phyloP scores from a whole-genome alignment of 768 basidiomycete species.

The Xerocomus spinulosus region DNA sequence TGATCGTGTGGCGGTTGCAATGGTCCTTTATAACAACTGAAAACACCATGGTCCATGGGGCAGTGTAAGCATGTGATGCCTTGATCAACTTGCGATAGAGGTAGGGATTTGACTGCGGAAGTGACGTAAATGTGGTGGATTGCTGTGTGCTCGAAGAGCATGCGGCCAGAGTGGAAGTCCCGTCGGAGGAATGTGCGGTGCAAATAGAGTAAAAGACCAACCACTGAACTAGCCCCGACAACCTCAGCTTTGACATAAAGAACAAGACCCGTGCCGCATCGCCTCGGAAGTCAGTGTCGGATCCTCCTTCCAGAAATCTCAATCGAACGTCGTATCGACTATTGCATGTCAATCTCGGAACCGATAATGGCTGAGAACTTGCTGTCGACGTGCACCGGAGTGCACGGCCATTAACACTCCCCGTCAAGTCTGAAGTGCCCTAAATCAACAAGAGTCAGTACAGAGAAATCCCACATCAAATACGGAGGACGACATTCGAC shows the following conservation, averaged over 20 bases:
- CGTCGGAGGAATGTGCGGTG: neutral
- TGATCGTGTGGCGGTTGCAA: too few relatives aligned
- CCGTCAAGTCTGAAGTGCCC: too few relatives aligned
- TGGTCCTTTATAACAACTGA: conserved; percentile 2
- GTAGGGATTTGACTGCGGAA: neutral
- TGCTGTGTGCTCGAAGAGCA: neutral
- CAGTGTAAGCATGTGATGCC: neutral
- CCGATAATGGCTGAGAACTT: neutral
- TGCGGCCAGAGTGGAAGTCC: neutral
- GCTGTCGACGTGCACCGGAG: neutral
- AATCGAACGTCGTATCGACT: too few relatives aligned
- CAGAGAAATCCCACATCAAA: too few relatives aligned
- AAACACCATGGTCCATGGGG: neutral
- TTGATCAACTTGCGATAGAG: too few relatives aligned
- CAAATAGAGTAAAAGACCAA: too few relatives aligned
- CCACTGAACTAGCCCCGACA: neutral
- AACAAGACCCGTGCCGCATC: neutral
- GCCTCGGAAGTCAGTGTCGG: neutral
- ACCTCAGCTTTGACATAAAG: neutral
- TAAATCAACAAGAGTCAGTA: too few relatives aligned
- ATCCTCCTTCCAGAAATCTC: too few relatives aligned
- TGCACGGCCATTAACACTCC: too few relatives aligned
- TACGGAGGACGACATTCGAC: too few relatives aligned
- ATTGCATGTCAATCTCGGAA: too few relatives aligned
- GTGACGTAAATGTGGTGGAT: neutral